Base-by-base conservation (phyloP, 192 early-diverging fungal species). In the Coemansia sp. region DNA sequence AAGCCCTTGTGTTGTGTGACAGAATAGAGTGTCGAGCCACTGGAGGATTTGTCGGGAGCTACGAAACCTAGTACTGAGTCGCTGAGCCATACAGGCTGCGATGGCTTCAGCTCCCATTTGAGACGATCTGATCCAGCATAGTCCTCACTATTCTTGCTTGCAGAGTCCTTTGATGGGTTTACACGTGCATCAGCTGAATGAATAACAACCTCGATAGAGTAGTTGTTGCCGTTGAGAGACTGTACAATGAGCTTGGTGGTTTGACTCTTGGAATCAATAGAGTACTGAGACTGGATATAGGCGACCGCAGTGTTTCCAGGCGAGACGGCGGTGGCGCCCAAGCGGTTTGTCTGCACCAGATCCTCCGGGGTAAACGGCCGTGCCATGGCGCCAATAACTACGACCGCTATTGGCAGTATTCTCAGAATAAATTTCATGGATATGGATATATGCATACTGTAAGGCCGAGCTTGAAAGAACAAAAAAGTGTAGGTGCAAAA, bases 231-330 rank as follows among this genome's bases (percentile, higher is more conserved):
- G 23, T 7, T 44, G 6, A 80, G 65, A 1, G 57, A 10, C 65
- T 82, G 79, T 52, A 82, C 67, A 30, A 82, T 15, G 26, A 82
- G 71, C 62, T 77, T 76, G 46, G 78, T 82, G 41, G 76, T 80
- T 80, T 87, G 87, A 58, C 76, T 71, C 65, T 76, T 84, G 51
- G 68, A 67, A 18, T 84, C 84, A 35, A 78, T 67, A 20, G 75
- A 79, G 78, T 91, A 93, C 38, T 64, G 80, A 11, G 90, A 88
- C 43, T 87, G 77, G 38, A 88, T 71, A 71, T 87, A 91, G 26
- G 89, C 84, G 3, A 87, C 80, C 18, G 68, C 66, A 0, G 63
- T 36, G 35, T 86, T 86, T 46, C 77, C 78, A 41, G 87, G 87
- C 11, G 88, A 86, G 35, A 88, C 65, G 2, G 82, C 72, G 15